These are phyloP conservation scores for Colletotrichum lentis DNA, from an alignment of 2,329 filamentous ascomycete species.

Conservation along the genomic window DNA sequence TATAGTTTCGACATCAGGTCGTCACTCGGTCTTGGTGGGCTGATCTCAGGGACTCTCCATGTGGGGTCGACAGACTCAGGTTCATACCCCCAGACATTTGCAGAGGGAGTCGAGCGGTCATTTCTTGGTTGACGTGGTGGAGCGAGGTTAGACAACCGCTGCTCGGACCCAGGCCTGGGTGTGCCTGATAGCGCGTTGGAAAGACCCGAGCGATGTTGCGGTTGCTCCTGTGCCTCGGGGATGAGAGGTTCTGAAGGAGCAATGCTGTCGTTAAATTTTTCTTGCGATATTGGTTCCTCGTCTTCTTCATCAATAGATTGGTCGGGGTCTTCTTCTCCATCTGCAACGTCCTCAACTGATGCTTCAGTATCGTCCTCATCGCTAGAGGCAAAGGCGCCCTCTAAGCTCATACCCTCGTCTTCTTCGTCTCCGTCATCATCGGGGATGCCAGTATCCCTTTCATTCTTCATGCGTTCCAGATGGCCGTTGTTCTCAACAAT, in stretches of 20 bases:
- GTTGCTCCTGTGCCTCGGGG: background rate
- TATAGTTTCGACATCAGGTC: slow-evolving; percentile 26
- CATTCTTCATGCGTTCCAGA: slow-evolving; percentile 67
- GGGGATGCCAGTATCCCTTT: slow-evolving; percentile 56
- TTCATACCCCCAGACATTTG: slow-evolving; percentile 34
- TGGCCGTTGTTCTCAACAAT: slow-evolving; percentile 94
- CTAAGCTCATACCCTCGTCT: slow-evolving; percentile 47
- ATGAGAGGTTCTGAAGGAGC: slow-evolving; percentile 40
- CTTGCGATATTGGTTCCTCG: slow-evolving; percentile 42
- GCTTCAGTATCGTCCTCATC: slow-evolving; percentile 41
- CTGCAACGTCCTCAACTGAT: slow-evolving; percentile 35
- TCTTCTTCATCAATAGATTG: slow-evolving; percentile 44
- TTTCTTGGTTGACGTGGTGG: slow-evolving; percentile 40
- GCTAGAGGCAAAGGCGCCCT: slow-evolving; percentile 42
- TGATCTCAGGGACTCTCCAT: slow-evolving; percentile 51
- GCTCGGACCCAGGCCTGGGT: background rate
- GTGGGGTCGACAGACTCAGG: slow-evolving; percentile 46
- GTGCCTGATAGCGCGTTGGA: slow-evolving; percentile 3
- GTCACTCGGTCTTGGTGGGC: slow-evolving; percentile 39
- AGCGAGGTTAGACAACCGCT: slow-evolving; percentile 39
- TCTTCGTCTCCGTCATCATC: slow-evolving; percentile 47
- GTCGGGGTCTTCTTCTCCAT: slow-evolving; percentile 7
- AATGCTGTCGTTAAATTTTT: slow-evolving; percentile 14
- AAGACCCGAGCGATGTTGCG: slow-evolving; percentile 1
- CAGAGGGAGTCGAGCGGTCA: slow-evolving; percentile 30